Evolutionary conservation across 192 early-diverging fungal species (phyloP).

Genomic region (Gaertneriomyces semiglobifer): DNA sequence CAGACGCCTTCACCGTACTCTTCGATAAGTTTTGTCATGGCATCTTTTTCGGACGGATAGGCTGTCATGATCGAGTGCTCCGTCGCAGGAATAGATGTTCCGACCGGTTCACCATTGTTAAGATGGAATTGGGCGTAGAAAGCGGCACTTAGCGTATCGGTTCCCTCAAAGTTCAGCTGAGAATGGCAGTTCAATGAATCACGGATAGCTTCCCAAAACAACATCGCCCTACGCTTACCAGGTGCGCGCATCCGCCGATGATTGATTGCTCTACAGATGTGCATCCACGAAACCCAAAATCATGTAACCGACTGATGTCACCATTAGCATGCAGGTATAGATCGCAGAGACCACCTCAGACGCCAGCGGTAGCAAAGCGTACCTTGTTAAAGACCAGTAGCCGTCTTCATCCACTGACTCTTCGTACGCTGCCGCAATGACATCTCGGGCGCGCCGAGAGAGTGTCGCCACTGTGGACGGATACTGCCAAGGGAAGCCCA

Average conservation of each 20-base stretch:
- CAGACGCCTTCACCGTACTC: constrained; percentile 68
- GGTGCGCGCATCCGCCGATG: constrained; percentile 78
- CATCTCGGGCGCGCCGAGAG: constrained; percentile 61
- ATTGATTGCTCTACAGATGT: constrained; percentile 82
- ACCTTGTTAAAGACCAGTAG: constrained; percentile 54
- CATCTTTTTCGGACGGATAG: constrained; percentile 64
- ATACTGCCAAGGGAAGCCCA: constrained; percentile 50
- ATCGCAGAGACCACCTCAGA: too few relatives aligned
- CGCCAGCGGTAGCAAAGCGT: not conserved
- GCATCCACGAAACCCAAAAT: constrained; percentile 90
- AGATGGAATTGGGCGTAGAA: constrained; percentile 75
- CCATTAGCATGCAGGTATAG: not conserved
- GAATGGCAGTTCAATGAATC: not conserved
- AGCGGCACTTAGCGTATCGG: constrained; percentile 75
- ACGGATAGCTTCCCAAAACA: too few relatives aligned
- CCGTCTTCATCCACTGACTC: constrained; percentile 62
- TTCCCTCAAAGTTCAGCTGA: constrained; percentile 76
- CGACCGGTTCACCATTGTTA: constrained; percentile 72
- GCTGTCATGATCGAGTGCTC: constrained; percentile 91
- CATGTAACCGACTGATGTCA: constrained; percentile 64
- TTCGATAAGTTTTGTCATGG: constrained; percentile 63
- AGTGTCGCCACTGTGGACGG: constrained; percentile 82
- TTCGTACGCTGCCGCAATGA: constrained; percentile 60
- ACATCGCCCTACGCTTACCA: constrained; percentile 43
- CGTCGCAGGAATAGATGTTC: constrained; percentile 77